Base-by-base conservation (phyloP, 1,284 basidiomycete genomes). In the Boletellus deceptivus region DNA sequence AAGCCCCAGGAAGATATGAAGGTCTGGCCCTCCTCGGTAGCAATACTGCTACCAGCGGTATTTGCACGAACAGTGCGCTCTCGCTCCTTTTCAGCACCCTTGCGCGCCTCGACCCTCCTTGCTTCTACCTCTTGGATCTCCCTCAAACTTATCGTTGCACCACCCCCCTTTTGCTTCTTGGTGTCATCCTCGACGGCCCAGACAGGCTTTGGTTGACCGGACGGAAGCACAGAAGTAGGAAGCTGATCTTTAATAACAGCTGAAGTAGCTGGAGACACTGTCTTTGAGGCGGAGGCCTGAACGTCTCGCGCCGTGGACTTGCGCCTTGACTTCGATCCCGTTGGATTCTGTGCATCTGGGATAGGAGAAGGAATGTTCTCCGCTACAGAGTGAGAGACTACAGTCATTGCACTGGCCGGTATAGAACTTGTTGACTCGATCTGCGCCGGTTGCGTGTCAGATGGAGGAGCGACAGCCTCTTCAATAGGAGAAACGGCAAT, bases 81-180 rank as follows among this genome's bases (percentile, higher is more conserved):
- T 63, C 71, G 80, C 67, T 83, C 86, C 63, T 79, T 82, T 61
- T 87, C 83, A 27, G 76, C 79, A 25, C 78, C 80, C 59, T 84
- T 88, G 57, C 87, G 84, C 29, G 80, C 81, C 59, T 93, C 93
- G 2, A 82, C 78, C 62, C 86, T 86, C 70, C 84, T 92, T 14
- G 83, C 84, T 71, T 99, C 97, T 1, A 88, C 86, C 61, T 97
- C 93, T 69, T 99, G 97, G 52, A 99, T 99, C 61, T 98, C 93
- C 50, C 94, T 86, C 46, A 99, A 74, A 57, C 89, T 91, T 25
- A 84, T 74, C n/a, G 84, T 72, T 4, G 69, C 60, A 17, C 72
- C 67, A 0, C 74, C 61, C 8, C 70, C 58, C 58, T 77, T 76
- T 27, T 72, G 65, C 65, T 81, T 83, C 64, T 79, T 82, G 38